Evolutionary conservation across 1,284 basidiomycete species (phyloP).

Genomic region (Microbotryum scabiosae): DNA sequence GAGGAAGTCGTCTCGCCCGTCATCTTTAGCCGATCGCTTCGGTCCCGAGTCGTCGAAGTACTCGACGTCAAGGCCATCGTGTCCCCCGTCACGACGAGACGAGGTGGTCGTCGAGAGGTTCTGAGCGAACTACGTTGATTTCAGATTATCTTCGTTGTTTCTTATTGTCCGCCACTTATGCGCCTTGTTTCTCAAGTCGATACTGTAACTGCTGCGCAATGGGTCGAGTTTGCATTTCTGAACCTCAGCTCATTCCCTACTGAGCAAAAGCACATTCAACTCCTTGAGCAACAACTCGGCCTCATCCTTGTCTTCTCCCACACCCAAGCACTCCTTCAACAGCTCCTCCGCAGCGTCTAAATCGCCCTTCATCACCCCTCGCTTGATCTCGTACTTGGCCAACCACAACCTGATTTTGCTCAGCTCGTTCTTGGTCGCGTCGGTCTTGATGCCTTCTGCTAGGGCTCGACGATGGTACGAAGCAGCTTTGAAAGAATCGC

Average conservation of each 20-base stretch:
- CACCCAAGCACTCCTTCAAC: slow-evolving; percentile 4
- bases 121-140: slow-evolving; percentile 10
- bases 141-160: background rate
- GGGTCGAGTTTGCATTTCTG: background rate
- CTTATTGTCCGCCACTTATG: background rate
- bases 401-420: slow-evolving; percentile 23
- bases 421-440: slow-evolving; percentile 12
- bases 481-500: slow-evolving; percentile 54
- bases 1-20: background rate
- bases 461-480: slow-evolving; percentile 31
- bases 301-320: slow-evolving; percentile 27
- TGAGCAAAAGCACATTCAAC: slow-evolving; percentile 17
- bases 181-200: slow-evolving; percentile 9
- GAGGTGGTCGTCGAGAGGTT: slow-evolving; percentile 2
- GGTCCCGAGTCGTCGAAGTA: slow-evolving; percentile 9
- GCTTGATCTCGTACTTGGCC: slow-evolving; percentile 30
- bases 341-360: slow-evolving; percentile 27
- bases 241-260: slow-evolving; percentile 14
- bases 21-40: slow-evolving; percentile 9
- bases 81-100: background rate
- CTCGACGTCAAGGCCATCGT: slow-evolving; percentile 4
- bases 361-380: slow-evolving; percentile 19
- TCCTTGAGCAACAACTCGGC: slow-evolving; percentile 21
- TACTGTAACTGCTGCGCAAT: too few relatives aligned
- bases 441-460: slow-evolving; percentile 18